Base-by-base conservation (phyloP, 2,329 filamentous ascomycete species). In the Aspergillus sp. region DNA sequence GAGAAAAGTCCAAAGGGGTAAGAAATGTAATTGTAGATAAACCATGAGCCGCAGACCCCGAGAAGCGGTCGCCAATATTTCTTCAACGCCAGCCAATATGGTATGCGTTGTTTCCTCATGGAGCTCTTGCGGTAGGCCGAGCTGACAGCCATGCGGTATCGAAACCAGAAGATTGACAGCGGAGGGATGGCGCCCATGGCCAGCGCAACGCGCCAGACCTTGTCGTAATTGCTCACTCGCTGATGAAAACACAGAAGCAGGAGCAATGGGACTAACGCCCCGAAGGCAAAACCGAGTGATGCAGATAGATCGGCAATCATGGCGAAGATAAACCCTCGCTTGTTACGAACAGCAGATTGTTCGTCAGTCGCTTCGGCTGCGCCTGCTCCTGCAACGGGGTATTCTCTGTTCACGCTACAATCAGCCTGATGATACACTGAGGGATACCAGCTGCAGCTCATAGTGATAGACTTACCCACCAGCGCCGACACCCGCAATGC, bases 1-100 rank as follows among this genome's bases (percentile, higher is more conserved):
- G 78, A 80, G 67, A 85, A 85, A 18, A 85, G 78, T 2, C 82
- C 82, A 61, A 85, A 84, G 0, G 83, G 83, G 59, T 82, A 82
- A 0, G 81, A 79, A 50, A 85, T 80, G 67, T 80, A 86, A 65
- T 86, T 82, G 68, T 85, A 61, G 61, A 65, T 65, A 54, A 84
- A 84, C 82, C 82, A 85, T 6, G 79, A 76, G 0, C 74, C 64
- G 9, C 80, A 77, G 10, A 77, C 75, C 5, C 83, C 82, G 2
- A 84, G 65, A 36, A 85, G 65, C 0, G 80, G 78, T 0, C 78
- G 58, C 73, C 79, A 84, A 62, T 85, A 84, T n/a, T 78, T 74
- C 64, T 78, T 82, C 20, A 82, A 52, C 0, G 77, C 78, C 7
- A 84, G 73, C 65, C 68, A 68, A 67, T 84, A 85, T 0, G 82